A percentile compares a stretch with the other conserved stretches of the same genome.
These are phyloP conservation scores for Talaromyces sp. DNA, from an alignment of 2,329 filamentous ascomycete genomes.

Conservation along the genomic window DNA sequence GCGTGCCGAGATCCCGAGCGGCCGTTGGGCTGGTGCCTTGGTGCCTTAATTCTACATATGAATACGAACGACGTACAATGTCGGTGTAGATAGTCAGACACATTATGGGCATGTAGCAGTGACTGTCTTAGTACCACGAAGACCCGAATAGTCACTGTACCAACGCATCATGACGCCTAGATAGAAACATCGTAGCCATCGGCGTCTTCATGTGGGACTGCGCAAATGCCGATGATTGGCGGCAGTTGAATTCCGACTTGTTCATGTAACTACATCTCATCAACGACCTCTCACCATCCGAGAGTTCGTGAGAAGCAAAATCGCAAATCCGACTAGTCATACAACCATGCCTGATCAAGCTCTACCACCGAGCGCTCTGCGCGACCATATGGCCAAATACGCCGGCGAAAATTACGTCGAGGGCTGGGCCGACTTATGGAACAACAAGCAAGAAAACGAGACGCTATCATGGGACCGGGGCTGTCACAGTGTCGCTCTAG, in stretches of 20 bases:
- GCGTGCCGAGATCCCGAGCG: slow-evolving; percentile 8
- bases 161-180: background rate
- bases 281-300: background rate
- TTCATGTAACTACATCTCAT: background rate
- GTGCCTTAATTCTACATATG: background rate
- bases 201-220: background rate
- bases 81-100: background rate
- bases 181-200: background rate
- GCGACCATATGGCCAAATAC: slow-evolving; percentile 45
- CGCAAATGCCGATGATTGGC: slow-evolving; percentile 4
- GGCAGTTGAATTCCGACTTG: background rate
- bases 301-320: too few species aligned
- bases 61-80: background rate
- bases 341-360: slow-evolving; percentile 3
- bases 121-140: background rate
- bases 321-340: background rate
- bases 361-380: slow-evolving; percentile 25
- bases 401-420: slow-evolving; percentile 43
- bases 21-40: background rate
- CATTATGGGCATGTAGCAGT: background rate
- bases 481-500: slow-evolving; percentile 59
- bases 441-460: slow-evolving; percentile 45
- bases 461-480: slow-evolving; percentile 61
- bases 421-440: slow-evolving; percentile 59
- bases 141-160: background rate